Base-by-base conservation (phyloP, 495 filamentous ascomycete genomes). In the Aspergillus hancockii region DNA sequence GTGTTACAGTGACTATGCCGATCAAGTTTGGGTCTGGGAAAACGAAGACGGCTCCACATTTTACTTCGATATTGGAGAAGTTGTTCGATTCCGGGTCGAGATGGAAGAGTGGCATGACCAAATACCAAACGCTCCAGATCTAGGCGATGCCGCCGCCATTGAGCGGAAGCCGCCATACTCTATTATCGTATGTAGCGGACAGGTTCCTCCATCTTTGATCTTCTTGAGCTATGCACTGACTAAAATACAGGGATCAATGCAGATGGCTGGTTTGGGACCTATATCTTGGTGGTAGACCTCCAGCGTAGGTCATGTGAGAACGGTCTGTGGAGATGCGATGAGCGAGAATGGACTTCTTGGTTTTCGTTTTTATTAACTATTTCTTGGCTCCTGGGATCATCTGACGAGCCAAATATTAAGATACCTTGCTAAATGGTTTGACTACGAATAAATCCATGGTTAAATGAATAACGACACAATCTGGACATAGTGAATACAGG, bases 31-130 rank as follows among this genome's bases (percentile, higher is more conserved):
- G 89, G 80, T 90, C 45, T 97, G 91, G 92, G 78, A 85, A 3
- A 84, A 78, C 36, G 84, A 87, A 13, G 88, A 89, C 0, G 88
- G 82, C 16, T 76, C 85, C 23, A 79, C 82, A 16, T 85, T 93
- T 68, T 94, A 86, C 66, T 96, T 90, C 73, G 94, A 98, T 74
- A 88, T 87, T 57, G 85, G 90, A 62, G 94, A 98, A 74, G 79
- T 88, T 58, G 93, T 96, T 9, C 86, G 91, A 14, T 89, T 97
- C 67, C 82, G 89, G 22, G 85, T 98, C 18, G 84, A 93, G 56
- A 78, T 84, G 25, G 94, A 99, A 77, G 79, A 87, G 52, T 99
- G 93, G 89, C 81, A 89, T 41, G 93, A 98, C 66, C 88, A 95
- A 71, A 85, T 87, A 8, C 93, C 93, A 4, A 83, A 82, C 50